Conservation (phyloP, 257 asterid genomes). For the Solanum commersonii region DNA sequence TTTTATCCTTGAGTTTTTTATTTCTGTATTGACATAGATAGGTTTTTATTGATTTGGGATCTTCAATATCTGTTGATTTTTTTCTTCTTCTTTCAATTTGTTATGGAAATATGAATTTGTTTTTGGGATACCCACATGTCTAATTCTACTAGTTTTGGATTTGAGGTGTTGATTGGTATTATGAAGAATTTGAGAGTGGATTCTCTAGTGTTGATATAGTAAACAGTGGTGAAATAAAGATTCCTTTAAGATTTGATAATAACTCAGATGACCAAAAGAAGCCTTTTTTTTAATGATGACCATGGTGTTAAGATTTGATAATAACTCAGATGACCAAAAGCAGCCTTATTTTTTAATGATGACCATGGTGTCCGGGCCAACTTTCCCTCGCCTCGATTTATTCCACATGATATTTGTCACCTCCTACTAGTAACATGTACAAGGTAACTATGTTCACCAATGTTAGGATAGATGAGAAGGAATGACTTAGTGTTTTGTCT, state of each 20-base stretch:
- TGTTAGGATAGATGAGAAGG: background rate
- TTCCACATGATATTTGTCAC: background rate
- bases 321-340: background rate
- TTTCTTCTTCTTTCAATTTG: background rate
- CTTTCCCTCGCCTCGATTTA: background rate
- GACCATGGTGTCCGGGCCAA: background rate
- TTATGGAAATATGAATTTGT: background rate
- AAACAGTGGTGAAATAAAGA: background rate
- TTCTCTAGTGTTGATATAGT: background rate
- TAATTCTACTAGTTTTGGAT: background rate
- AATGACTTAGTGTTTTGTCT: background rate
- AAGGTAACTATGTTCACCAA: background rate
- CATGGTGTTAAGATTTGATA: background rate
- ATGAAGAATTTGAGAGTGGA: background rate
- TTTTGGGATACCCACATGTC: background rate
- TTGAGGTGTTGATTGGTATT: background rate
- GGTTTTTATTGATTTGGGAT: background rate
- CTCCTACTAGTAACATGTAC: background rate
- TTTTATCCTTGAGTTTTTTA: background rate
- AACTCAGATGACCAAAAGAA: background rate
- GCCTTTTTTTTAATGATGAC: no score
- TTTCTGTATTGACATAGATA: background rate
- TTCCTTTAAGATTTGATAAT: background rate
- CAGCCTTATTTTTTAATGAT: no score
- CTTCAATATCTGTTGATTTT: background rate